These are phyloP conservation scores for Fibroporia radiculosa DNA, from an alignment of 768 basidiomycete genomes.

Conservation along the genomic window DNA sequence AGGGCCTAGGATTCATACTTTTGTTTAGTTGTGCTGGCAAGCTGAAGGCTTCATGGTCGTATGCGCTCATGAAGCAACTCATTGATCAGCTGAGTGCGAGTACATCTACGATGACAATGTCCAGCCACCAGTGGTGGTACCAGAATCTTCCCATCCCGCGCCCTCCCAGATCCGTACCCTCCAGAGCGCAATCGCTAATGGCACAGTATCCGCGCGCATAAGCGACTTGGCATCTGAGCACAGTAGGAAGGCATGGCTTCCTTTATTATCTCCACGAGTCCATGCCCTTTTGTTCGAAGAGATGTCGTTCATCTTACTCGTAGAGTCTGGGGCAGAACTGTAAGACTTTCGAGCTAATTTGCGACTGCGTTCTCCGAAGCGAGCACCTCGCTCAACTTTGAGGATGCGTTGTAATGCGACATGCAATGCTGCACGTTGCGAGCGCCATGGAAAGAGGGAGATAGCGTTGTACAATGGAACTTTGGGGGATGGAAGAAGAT, in stretches of 20 bases:
- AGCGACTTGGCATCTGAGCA: conserved; percentile 42
- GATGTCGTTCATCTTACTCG: too few relatives aligned
- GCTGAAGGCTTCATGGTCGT: not conserved
- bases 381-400: conserved; percentile 33
- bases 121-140: conserved; percentile 1
- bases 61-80: not conserved
- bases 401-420: conserved; percentile 40
- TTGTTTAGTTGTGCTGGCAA: not conserved
- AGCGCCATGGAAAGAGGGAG: conserved; percentile 50
- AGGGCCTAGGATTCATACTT: too few relatives aligned
- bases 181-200: conserved; percentile 71
- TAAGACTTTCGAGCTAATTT: too few relatives aligned
- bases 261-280: conserved; percentile 28
- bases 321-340: too few relatives aligned
- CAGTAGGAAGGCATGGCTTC: conserved; percentile 66
- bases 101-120: not conserved
- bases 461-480: conserved; percentile 67
- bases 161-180: conserved; percentile 74
- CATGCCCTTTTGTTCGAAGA: too few relatives aligned
- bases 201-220: conserved; percentile 50
- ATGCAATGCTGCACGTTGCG: conserved; percentile 56
- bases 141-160: conserved; percentile 35
- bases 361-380: conserved; percentile 3
- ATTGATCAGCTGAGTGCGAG: not conserved
- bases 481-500: conserved; percentile 23